Percentiles rank a stretch among this genome's conserved stretches.
Evolutionary conservation across 139 green algal species (phyloP).

Genomic region (Haematococcus lacustris): DNA sequence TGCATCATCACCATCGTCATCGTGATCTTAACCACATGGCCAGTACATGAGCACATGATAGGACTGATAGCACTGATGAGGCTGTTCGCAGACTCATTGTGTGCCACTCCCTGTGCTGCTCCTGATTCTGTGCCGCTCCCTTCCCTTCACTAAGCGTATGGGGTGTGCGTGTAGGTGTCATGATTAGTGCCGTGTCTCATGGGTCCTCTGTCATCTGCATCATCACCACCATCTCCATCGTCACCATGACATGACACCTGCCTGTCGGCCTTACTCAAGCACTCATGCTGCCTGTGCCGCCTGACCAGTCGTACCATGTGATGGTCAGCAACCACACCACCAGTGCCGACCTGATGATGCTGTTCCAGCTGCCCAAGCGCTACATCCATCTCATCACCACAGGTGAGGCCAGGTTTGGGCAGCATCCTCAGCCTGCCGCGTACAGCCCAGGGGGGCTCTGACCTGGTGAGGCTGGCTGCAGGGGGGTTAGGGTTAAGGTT

Average conservation of each 20-base stretch:
- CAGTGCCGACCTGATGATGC: constrained; percentile 50
- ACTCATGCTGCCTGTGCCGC: neutral
- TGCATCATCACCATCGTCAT: neutral
- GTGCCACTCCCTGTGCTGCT: too few species aligned
- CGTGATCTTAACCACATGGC: neutral
- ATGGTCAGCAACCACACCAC: constrained; percentile 52
- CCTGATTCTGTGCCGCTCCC: neutral
- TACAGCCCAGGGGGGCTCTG: too few species aligned
- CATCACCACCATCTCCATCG: too few species aligned
- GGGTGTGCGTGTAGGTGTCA: neutral
- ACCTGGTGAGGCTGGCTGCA: too few species aligned
- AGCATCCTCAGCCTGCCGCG: too few species aligned
- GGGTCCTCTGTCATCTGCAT: neutral
- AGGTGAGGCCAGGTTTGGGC: too few species aligned
- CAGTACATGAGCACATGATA: too few species aligned
- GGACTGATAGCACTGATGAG: too few species aligned
- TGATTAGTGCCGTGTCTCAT: neutral
- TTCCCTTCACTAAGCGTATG: neutral
- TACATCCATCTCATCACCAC: constrained; percentile 50
- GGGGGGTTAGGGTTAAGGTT: too few species aligned
- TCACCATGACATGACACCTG: neutral
- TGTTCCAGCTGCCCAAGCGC: constrained; percentile 35
- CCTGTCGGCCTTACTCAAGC: neutral
- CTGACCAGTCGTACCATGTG: constrained; percentile 24
- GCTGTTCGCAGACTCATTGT: too few species aligned